These are phyloP conservation scores for Malassezia brasiliensis DNA, from an alignment of 1,284 basidiomycete genomes.

Conservation along the genomic window DNA sequence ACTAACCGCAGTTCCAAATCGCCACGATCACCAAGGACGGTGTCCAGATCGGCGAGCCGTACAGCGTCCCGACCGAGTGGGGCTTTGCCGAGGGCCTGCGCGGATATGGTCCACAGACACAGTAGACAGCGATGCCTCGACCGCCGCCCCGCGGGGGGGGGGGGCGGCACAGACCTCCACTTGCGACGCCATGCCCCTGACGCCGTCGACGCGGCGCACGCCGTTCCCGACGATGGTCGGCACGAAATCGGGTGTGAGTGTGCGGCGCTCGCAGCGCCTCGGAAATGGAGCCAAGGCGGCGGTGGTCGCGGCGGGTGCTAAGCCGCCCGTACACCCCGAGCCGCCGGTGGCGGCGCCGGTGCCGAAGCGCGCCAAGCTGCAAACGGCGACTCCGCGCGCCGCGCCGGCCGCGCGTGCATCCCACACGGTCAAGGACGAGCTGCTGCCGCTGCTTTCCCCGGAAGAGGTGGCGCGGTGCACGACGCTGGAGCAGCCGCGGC, in stretches of 20 bases:
- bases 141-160: no score
- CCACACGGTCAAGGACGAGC: no score
- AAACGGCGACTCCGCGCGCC: no score
- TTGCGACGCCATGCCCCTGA: no score
- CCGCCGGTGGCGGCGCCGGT: neutral
- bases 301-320: neutral
- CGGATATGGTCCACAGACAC: conserved; percentile 53
- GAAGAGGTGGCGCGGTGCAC: conserved; percentile 10
- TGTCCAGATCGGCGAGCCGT: conserved; percentile 68
- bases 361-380: neutral
- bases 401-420: neutral
- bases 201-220: neutral
- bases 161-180: neutral
- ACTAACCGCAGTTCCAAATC: conserved; percentile 71
- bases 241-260: neutral
- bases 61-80: conserved; percentile 71
- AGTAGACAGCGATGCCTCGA: conserved; percentile 21
- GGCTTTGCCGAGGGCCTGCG: conserved; percentile 81
- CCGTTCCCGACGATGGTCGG: neutral
- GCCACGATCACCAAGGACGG: conserved; percentile 75
- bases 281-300: neutral
- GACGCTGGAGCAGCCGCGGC: conserved; percentile 8
- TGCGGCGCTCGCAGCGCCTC: conserved; percentile 10
- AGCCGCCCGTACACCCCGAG: neutral
- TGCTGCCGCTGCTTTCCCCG: conserved; percentile 4